Conservation (phyloP, 2,329 filamentous ascomycete species). For the Epichloe sp. region DNA sequence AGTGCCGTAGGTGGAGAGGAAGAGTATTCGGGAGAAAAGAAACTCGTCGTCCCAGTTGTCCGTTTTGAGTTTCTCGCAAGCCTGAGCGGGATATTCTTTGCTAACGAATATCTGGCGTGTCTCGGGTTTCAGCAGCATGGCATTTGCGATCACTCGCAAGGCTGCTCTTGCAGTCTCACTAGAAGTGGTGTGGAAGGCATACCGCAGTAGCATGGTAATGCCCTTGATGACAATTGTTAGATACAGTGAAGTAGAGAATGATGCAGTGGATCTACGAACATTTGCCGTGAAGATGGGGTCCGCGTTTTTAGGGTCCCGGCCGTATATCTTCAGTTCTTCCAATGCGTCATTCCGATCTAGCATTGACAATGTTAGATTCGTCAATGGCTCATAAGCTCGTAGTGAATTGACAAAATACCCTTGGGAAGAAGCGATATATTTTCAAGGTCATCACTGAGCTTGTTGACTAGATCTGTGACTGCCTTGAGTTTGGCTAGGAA, state of each 20-base stretch:
- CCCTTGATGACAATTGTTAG: conserved; percentile 38
- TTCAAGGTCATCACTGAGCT: conserved; percentile 48
- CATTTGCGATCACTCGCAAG: conserved; percentile 72
- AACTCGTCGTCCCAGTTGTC: conserved; percentile 79
- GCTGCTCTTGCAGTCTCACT: conserved; percentile 55
- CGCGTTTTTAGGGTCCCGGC: conserved; percentile 57
- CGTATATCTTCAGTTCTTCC: conserved; percentile 52
- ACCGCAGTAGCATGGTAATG: conserved; percentile 55
- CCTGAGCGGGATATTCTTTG: conserved; percentile 43
- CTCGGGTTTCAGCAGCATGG: conserved; percentile 40
- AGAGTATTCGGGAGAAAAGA: conserved; percentile 38
- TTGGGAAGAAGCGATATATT: conserved; percentile 43
- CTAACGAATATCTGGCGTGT: conserved; percentile 29
- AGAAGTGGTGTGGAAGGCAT: conserved; percentile 58
- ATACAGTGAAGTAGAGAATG: neutral
- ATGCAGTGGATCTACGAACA: conserved; percentile 30
- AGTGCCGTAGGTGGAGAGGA: conserved; percentile 35
- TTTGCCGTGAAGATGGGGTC: conserved; percentile 74
- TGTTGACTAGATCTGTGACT: conserved; percentile 50
- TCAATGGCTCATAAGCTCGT: neutral
- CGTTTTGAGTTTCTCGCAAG: conserved; percentile 58
- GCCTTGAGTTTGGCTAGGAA: conserved; percentile 51
- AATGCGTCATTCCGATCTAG: conserved; percentile 49
- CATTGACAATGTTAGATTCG: neutral
- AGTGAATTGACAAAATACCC: conserved; percentile 31